Evolutionary conservation across 768 basidiomycete genomes (phyloP).

Genomic region (Boletus rubescentipes): DNA sequence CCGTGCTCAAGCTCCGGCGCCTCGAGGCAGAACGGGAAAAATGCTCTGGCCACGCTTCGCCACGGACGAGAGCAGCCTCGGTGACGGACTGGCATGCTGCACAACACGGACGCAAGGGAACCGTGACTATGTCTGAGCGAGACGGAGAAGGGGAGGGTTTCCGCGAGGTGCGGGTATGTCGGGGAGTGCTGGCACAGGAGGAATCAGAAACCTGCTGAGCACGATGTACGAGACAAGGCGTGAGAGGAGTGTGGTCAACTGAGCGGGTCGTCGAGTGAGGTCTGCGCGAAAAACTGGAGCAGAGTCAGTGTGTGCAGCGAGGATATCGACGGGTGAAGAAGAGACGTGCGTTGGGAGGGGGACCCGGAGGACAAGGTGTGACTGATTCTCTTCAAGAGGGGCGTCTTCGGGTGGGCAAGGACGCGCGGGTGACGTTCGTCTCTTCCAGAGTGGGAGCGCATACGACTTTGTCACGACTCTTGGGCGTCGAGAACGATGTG

Average conservation of each 20-base stretch:
- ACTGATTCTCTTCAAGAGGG: constrained; percentile 38
- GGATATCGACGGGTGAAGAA: not conserved
- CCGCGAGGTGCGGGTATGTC: constrained; percentile 19
- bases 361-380: constrained; percentile 53
- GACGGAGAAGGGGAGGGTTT: constrained; percentile 34
- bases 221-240: constrained; percentile 57
- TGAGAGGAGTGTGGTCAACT: constrained; percentile 36
- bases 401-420: constrained; percentile 22
- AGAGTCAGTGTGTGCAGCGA: not conserved
- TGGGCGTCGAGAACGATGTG: constrained; percentile 42
- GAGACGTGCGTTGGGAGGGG: constrained; percentile 57
- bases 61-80: constrained; percentile 54
- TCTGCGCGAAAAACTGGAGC: constrained; percentile 43
- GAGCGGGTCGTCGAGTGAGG: constrained; percentile 42
- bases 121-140: constrained; percentile 43
- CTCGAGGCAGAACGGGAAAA: constrained; percentile 64
- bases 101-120: constrained; percentile 75
- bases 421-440: constrained; percentile 19
- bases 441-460: constrained; percentile 68
- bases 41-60: constrained; percentile 59
- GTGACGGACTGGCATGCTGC: constrained; percentile 57
- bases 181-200: not conserved
- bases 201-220: constrained; percentile 22
- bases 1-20: constrained; percentile 47
- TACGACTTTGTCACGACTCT: constrained; percentile 64